These are phyloP conservation scores for Phytomonas sp. DNA, from an alignment of 208 protist genomes.

Conservation along the genomic window DNA sequence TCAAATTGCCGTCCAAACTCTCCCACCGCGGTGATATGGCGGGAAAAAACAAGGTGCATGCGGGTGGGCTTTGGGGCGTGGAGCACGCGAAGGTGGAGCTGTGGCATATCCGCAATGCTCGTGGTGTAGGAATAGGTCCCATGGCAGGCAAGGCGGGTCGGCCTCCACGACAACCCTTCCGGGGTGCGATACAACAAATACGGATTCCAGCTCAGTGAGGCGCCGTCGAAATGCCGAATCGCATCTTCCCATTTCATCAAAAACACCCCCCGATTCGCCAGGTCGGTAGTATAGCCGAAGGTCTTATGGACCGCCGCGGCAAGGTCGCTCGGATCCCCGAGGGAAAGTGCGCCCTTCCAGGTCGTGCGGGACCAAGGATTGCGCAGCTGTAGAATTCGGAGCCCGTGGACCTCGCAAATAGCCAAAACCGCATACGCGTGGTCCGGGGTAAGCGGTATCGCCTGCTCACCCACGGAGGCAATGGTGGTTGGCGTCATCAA, in stretches of 20 bases:
- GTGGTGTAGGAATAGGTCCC: constrained; percentile 31
- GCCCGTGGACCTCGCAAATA: constrained; percentile 36
- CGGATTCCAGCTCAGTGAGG: constrained; percentile 82
- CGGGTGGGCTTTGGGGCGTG: constrained; percentile 40
- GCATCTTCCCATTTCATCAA: constrained; percentile 78
- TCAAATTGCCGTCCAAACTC: constrained; percentile 33
- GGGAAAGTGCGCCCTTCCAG: constrained; percentile 49
- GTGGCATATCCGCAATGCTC: constrained; percentile 49
- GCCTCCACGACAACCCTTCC: constrained; percentile 40
- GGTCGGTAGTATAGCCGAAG: constrained; percentile 32
- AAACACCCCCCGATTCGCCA: constrained; percentile 68
- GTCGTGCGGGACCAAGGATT: constrained; percentile 75
- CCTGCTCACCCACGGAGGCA: constrained; percentile 14
- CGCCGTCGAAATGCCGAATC: constrained; percentile 46
- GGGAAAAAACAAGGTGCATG: constrained; percentile 78
- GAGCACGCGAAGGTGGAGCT: constrained; percentile 74
- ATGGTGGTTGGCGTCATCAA: constrained; percentile 34
- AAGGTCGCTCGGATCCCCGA: not conserved
- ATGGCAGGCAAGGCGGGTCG: constrained; percentile 68
- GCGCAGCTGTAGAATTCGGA: constrained; percentile 56
- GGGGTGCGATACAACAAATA: constrained; percentile 68
- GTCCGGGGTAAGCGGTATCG: constrained; percentile 28
- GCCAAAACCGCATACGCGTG: constrained; percentile 79
- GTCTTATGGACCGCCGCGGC: constrained; percentile 28
- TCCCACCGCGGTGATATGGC: constrained; percentile 58